Conservation (phyloP, 2,329 filamentous ascomycete genomes). For the Penicillium sp. region DNA sequence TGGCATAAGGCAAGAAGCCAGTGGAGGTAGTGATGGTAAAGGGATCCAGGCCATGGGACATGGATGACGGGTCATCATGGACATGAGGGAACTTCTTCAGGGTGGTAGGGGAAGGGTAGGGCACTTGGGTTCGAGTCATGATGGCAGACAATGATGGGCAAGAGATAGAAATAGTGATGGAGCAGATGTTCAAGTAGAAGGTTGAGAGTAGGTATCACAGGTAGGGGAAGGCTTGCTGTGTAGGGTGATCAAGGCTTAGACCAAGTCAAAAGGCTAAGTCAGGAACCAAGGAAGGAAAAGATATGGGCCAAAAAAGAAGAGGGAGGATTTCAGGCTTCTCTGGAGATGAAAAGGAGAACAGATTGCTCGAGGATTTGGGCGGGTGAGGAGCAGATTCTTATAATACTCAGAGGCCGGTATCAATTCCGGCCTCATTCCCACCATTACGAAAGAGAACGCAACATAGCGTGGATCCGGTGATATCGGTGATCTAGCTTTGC, state of each 20-base stretch:
- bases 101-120: conserved; percentile 34
- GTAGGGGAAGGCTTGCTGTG: conserved; percentile 1
- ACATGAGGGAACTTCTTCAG: conserved; percentile 45
- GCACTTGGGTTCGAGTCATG: conserved; percentile 37
- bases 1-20: conserved; percentile 45
- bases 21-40: conserved; percentile 49
- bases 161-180: not conserved
- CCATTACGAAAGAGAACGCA: conserved; percentile 39
- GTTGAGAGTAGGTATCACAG: not conserved
- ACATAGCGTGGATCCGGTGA: conserved; percentile 27
- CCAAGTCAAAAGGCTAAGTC: conserved; percentile 17
- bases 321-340: conserved; percentile 4
- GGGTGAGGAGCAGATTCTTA: conserved; percentile 39
- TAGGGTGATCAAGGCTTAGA: conserved; percentile 4
- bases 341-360: conserved; percentile 18
- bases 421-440: conserved; percentile 44
- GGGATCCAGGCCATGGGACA: conserved; percentile 44
- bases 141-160: conserved; percentile 13
- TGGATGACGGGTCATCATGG: conserved; percentile 41
- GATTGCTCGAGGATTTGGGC: conserved; percentile 20
- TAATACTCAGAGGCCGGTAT: conserved; percentile 47
- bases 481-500: conserved; percentile 12
- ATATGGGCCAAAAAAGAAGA: conserved; percentile 18
- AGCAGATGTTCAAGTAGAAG: not conserved
- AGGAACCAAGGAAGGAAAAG: conserved; percentile 9